Percentiles rank a stretch among this genome's conserved stretches.
Evolutionary conservation across 176 grass and related monocot genomes (phyloP).

Genomic region (Elymus sibiricus): DNA sequence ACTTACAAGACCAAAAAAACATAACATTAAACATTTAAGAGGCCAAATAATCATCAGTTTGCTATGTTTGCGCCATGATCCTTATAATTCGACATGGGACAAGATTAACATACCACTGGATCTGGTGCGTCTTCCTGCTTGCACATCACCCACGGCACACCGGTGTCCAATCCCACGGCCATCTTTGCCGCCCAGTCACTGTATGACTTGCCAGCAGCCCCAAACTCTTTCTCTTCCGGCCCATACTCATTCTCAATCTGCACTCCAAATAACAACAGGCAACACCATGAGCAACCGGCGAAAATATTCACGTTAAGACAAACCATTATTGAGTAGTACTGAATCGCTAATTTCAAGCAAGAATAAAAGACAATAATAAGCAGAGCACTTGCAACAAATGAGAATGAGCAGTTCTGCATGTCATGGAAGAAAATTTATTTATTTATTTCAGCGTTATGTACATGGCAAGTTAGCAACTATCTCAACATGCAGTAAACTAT

Average conservation of each 20-base stretch:
- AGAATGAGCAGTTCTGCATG: background rate
- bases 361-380: background rate
- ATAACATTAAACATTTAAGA: background rate
- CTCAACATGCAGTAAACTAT: background rate
- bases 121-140: conserved; percentile 99
- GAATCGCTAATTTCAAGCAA: background rate
- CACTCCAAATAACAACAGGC: conserved; percentile 12
- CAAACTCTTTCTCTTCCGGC: conserved; percentile 79
- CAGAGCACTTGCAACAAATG: background rate
- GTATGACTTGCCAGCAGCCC: conserved; percentile 74
- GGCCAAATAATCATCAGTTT: background rate
- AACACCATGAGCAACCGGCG: background rate
- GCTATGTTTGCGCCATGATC: background rate
- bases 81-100: background rate
- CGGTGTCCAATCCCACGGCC: conserved; percentile 73
- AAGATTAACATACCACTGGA: conserved; percentile 75
- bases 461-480: background rate
- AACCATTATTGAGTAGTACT: background rate
- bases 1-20: background rate
- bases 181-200: conserved; percentile 95
- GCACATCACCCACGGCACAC: conserved; percentile 99
- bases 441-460: background rate
- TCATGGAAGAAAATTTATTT: background rate
- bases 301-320: background rate
- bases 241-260: conserved; percentile 99